Evolutionary conservation across 164 flowering plant species (phyloP), one percentile per base, ranked within the genome.

Genomic region (Tinospora cordifolia): DNA sequence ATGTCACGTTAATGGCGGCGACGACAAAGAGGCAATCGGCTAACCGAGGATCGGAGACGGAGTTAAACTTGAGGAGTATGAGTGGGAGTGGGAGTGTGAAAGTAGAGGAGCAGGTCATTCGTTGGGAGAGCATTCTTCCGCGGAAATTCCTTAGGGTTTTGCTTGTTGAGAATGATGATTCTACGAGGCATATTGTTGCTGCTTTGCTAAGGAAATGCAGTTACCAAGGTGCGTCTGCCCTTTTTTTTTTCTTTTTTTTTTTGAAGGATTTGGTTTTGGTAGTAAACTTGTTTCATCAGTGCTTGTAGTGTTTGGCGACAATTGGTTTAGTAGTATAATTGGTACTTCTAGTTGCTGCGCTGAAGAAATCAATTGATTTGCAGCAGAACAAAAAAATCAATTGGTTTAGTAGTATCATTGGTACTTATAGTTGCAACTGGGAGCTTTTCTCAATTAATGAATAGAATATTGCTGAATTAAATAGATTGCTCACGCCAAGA

Each of bases 101-200:
- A 36, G 54, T 51, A 6, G 71, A 75, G 22, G 85, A 66, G 34
- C 73, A 75, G 22, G 65, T 72, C 57, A 83, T 87, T 62, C 72
- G 84, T 39, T 90, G 96, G 93, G 93, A 86, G 68, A 76, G 84
- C 73, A 84, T 89, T 83, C 85, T 90, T 4, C 92, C 83, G 68
- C 17, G 85, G 34, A 76, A 82, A 64, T 79, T 86, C 64, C 78
- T 87, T 14, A 84, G 81, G 75, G 92, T 90, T 77, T 78, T 89
- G 36, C 85, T 90, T 24, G 95, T 88, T 46, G 95, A 90, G 74
- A 79, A 73, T 65, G 95, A 90, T 73, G 87, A 84, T 73, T 86
- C 90, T 4, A 90, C 96, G 13, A 83, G 96, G 26, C 93, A 90
- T 64, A 77, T 90, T 69, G 92, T 90, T 65, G 74, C 84, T 72